phyloP scores from a whole-genome alignment of 768 basidiomycete species.

The Pleurotus tuber-regium region DNA sequence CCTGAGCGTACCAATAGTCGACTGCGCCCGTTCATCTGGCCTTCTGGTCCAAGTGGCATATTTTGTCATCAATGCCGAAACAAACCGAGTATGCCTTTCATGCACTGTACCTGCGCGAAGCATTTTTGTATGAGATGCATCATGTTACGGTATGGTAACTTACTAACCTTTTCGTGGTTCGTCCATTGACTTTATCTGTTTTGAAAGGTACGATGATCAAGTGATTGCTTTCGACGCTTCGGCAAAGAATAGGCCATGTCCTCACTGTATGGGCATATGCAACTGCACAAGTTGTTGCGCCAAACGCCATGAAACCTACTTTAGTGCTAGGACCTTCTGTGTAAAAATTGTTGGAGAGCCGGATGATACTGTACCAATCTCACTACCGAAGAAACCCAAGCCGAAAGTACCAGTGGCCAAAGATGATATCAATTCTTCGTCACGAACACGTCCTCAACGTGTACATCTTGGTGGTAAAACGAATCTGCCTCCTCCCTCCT shows the following conservation, averaged over 20 bases:
- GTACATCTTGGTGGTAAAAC: slow-evolving; percentile 33
- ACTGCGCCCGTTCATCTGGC: neutral
- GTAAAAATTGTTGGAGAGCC: slow-evolving; percentile 1
- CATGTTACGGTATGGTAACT: slow-evolving; percentile 14
- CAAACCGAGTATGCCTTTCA: slow-evolving; percentile 10
- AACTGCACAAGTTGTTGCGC: slow-evolving; percentile 43
- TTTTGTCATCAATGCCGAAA: slow-evolving; percentile 7
- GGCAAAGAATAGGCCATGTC: slow-evolving; percentile 35
- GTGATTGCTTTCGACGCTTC: slow-evolving; percentile 17
- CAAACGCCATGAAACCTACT: neutral
- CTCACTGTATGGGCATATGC: slow-evolving; percentile 42
- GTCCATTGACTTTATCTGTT: neutral
- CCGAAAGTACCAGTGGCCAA: neutral
- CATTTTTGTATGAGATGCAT: slow-evolving; percentile 16
- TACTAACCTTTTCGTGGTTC: neutral
- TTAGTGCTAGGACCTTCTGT: neutral
- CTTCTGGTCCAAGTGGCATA: neutral
- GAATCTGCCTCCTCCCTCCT: neutral
- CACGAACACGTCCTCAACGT: too few species aligned
- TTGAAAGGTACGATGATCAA: slow-evolving; percentile 25
- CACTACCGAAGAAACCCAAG: neutral
- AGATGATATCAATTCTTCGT: slow-evolving; percentile 14
- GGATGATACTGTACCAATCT: neutral
- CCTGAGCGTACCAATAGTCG: neutral
- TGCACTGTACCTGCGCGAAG: slow-evolving; percentile 19